Base-by-base conservation (phyloP, 2,329 filamentous ascomycete genomes). In the Clarireedia homoeocarpa region DNA sequence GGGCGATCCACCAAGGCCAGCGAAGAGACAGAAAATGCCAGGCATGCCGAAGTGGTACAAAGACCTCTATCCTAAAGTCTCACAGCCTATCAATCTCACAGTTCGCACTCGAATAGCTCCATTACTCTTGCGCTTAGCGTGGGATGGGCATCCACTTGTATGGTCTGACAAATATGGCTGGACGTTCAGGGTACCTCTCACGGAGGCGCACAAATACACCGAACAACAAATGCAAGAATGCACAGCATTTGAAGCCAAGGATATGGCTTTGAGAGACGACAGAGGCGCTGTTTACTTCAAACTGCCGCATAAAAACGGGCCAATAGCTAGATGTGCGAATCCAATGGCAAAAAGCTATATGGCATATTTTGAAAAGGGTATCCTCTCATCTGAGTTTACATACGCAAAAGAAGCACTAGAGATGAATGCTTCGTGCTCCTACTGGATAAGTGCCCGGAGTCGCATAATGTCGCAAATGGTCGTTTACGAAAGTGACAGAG, bases 351-450 rank as follows among this genome's bases (percentile, higher is more conserved):
- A 99, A 72, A 82, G 88, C 10, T 99, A 97, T 65, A 75, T 96
- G 56, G 71, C 84, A 51, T 96, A 95, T 69, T 97, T 99, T 66
- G 94, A 99, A 66, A 88, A 88, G 38, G 92, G 91, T 0, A 89
- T 81, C 0, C 75, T 99, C 3, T 89, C 89, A 0, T 97, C 92
- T 0, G 87, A 96, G 70, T 97, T 87, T 66, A 70, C 84, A 0
- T 92, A 96, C 66, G 94, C 94, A 0, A 97, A 95, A 67, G 91
- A 96, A 70, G 94, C 95, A 0, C 75, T 99, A 45, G 88, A 97
- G 65, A 99, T 99, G 94, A 99, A 99, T 65, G 91, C 94, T 0
- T 96, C 91, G 0, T 99, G 95, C 69, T 97, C 92, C 0, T 99
- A 99, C 72, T 99, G 95, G 94, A 97, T 99, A 65, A 96, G 90